Percentiles rank a stretch among this genome's conserved stretches.
These are phyloP conservation scores for Phytophthora tubulina DNA, from an alignment of 352 stramenopile genomes.

Conservation along the genomic window DNA sequence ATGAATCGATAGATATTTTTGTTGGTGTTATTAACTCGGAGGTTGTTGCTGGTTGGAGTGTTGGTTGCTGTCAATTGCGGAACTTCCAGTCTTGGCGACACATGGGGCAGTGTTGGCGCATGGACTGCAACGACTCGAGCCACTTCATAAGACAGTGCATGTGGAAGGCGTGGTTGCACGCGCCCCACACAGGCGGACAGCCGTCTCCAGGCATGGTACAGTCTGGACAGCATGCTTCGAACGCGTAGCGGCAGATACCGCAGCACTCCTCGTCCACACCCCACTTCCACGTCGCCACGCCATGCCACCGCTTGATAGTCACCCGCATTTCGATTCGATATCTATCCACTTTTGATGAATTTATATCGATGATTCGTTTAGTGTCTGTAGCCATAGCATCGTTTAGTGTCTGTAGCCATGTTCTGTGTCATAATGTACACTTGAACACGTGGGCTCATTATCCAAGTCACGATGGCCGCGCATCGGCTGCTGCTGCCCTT, in stretches of 20 bases:
- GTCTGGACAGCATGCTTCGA: constrained; percentile 86
- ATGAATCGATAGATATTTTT: constrained; percentile 35
- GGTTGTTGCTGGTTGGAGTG: neutral
- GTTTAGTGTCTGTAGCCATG: too few species aligned
- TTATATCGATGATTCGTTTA: too few species aligned
- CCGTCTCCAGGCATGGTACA: constrained; percentile 81
- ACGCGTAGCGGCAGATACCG: constrained; percentile 88
- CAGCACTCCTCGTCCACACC: constrained; percentile 93
- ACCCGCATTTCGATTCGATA: constrained; percentile 65
- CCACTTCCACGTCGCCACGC: constrained; percentile 92
- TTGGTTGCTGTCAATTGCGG: constrained; percentile 51
- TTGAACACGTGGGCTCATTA: constrained; percentile 10
- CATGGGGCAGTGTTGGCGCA: constrained; percentile 90
- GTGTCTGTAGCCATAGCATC: too few species aligned
- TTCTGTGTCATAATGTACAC: constrained; percentile 6
- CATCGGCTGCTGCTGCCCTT: constrained; percentile 55
- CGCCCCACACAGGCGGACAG: constrained; percentile 91
- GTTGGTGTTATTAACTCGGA: constrained; percentile 10
- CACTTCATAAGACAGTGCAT: constrained; percentile 96
- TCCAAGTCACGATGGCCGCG: constrained; percentile 24
- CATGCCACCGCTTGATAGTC: constrained; percentile 88
- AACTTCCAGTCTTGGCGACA: constrained; percentile 91
- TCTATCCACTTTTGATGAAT: too few species aligned
- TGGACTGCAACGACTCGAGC: constrained; percentile 87
- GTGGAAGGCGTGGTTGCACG: constrained; percentile 93